Percentiles rank a stretch among this genome's conserved stretches.
These are phyloP conservation scores for Sparassis latifolia DNA, from an alignment of 1,284 basidiomycete species.

Conservation along the genomic window DNA sequence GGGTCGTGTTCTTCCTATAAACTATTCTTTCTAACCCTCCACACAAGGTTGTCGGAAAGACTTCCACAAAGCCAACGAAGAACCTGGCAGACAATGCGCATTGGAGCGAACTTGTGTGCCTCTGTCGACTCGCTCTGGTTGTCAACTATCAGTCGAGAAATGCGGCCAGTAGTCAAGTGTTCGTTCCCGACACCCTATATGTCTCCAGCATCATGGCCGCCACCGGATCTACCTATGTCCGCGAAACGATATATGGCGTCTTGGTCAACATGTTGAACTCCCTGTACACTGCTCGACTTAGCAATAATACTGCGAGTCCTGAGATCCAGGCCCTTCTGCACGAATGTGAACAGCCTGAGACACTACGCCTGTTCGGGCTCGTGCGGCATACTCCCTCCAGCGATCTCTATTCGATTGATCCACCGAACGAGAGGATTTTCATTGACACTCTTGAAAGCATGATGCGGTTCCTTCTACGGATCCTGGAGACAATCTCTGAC, in stretches of 20 bases:
- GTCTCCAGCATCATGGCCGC: conserved; percentile 70
- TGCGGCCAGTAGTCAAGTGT: conserved; percentile 64
- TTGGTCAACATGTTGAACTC: conserved; percentile 78
- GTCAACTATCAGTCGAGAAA: conserved; percentile 65
- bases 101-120: conserved; percentile 81
- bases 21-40: background rate
- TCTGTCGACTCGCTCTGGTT: conserved; percentile 68
- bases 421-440: conserved; percentile 50
- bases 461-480: conserved; percentile 55
- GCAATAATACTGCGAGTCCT: conserved; percentile 47
- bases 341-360: conserved; percentile 50
- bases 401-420: conserved; percentile 54
- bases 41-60: conserved; percentile 62
- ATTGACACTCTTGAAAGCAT: conserved; percentile 68
- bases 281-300: conserved; percentile 52
- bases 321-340: conserved; percentile 58
- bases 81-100: conserved; percentile 65
- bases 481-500: conserved; percentile 62
- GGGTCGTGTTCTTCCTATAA: conserved; percentile 8
- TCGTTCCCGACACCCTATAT: conserved; percentile 78
- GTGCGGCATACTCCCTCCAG: conserved; percentile 50
- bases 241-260: conserved; percentile 77
- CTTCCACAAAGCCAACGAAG: conserved; percentile 55
- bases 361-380: conserved; percentile 72
- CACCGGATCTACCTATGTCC: conserved; percentile 66